Base-by-base conservation (phyloP, 768 basidiomycete genomes). In the Russula vinacea region DNA sequence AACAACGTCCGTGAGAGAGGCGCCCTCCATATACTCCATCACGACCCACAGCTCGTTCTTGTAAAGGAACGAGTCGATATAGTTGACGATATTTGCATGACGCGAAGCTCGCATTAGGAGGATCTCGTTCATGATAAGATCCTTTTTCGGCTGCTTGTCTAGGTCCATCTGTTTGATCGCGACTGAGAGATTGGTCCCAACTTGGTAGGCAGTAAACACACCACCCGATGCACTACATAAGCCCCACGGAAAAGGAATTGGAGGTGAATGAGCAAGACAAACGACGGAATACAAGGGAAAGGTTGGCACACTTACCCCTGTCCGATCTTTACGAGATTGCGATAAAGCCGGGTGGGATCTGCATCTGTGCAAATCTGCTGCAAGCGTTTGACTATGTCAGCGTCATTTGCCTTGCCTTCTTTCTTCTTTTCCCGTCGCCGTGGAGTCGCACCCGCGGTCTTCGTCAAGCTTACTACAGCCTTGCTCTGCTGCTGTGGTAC, bases 111-210 rank as follows among this genome's bases (percentile, higher is more conserved):
- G 91, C 97, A 99, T 98, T 72, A 98, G 96, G 68, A 99, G 85
- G 69, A 98, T 99, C 77, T 99, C 97, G 76, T 99, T 98, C 79
- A 99, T 98, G 79, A 99, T 98, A 56, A 99, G 82, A 73, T 98
- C 96, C 77, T 98, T 98, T 83, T 98, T 98, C 45, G 96, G 97
- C 72, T 98, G 97, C 78, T 98, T 97, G 76, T 98, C 95, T 37
- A 99, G 83, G 80, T 99, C 97, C 97, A 98, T 99, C 77, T 98
- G 96, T 77, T 99, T 99, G 84, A 99, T 98, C 45, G 96, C 97
- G 37, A 99, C 97, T 11, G 86, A 90, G 39, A 92, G 71, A 75
- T 97, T 96, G 35, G 92, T 94, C 47, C 94, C 94, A 66, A 95
- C 90, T 78, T 98, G 95, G 73, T 98, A 97, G 19, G 96, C 96